Evolutionary conservation across 2,329 filamentous ascomycete species (phyloP), one percentile per base, ranked within the genome.

Genomic region (Xylariales sp.): DNA sequence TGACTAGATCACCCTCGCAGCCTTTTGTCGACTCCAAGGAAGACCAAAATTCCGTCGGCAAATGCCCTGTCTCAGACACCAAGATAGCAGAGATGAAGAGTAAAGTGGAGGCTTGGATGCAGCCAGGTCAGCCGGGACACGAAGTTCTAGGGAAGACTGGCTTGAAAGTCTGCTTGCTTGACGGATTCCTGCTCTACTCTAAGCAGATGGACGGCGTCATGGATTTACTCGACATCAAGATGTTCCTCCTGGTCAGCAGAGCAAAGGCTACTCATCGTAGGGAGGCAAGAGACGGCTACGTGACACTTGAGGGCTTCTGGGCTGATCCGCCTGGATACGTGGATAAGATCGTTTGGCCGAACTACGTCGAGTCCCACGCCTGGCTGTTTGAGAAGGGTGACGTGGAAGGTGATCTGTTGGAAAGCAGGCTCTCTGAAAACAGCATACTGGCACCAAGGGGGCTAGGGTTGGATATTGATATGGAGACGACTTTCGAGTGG

Each of bases 321-420:
- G 76, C 82, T 43, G 93, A 98, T 62, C 93, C 93, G 0, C 88
- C 88, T 0, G 90, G 88, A 0, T 98, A 97, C 60, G 89, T 97
- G 27, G 90, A 97, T 60, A 78, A 86, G 59, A 77, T 98, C 41
- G 93, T 98, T 4, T 98, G 93, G 93, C 91, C 91, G 3, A 91
- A 95, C 54, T 97, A 96, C 62, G 86, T 86, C 3, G 71, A 76
- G 40, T 80, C 88, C 53, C 90, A 97, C 65, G 69, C 70, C 16
- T 95, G 87, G 73, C 69, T 98, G 60, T 93, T 96, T 57, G 64
- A 82, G 49, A 65, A 68, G 6, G 83, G 78, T 0, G 69, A 90
- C 57, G 85, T 88, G 0, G 76, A 85, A 51, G 76, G 76, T n/a
- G 28, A 7, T 7, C 57, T 82, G 8, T 68, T 76, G 29, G 57